Evolutionary conservation across 176 grass and related monocot species (phyloP).

Genomic region (Paspalum vaginatum): DNA sequence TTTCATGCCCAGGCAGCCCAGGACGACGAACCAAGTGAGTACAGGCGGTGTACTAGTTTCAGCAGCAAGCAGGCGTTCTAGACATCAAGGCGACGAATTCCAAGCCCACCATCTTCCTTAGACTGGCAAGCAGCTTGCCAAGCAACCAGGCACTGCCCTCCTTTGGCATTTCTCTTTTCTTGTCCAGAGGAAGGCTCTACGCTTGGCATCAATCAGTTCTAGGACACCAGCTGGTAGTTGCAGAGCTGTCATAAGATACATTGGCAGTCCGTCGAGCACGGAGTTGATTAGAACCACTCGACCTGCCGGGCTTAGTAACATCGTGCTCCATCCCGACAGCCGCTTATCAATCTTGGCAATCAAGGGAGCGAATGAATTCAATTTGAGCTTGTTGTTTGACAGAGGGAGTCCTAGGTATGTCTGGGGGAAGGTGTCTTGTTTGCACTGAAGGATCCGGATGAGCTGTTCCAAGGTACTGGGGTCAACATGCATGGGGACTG

Average conservation of each 20-base stretch:
- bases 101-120: neutral
- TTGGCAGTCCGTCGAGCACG: neutral
- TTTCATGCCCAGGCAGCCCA: neutral
- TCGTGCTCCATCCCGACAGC: neutral
- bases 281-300: neutral
- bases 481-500: neutral
- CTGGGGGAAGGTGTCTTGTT: neutral
- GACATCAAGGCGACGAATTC: neutral
- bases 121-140: neutral
- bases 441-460: neutral
- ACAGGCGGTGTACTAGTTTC: neutral
- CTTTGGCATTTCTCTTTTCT: fast-evolving
- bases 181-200: neutral
- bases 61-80: neutral
- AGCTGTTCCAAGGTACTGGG: neutral
- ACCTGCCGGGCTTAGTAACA: neutral
- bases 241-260: neutral
- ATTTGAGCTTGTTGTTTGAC: neutral
- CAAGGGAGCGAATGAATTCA: neutral
- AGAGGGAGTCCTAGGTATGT: neutral
- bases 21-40: no score
- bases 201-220: neutral
- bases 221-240: neutral
- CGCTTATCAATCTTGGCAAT: neutral
- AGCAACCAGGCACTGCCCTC: neutral